These are phyloP conservation scores for Rhodotorula diobovata DNA, from an alignment of 768 basidiomycete species.

Conservation along the genomic window DNA sequence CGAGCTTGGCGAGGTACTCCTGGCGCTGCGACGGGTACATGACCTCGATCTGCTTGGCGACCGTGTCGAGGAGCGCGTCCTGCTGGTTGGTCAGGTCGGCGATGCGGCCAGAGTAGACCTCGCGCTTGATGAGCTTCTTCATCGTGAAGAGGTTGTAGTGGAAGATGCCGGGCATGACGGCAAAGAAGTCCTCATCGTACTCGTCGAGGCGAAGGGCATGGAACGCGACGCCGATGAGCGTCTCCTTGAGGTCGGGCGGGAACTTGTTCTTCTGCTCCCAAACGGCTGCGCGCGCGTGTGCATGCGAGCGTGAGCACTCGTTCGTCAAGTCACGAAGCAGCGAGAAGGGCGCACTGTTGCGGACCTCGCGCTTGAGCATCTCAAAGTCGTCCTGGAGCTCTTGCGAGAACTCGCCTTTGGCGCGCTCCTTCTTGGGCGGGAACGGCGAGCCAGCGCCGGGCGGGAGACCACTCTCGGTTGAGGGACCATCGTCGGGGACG, in stretches of 20 bases:
- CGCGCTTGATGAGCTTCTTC: conserved; percentile 93
- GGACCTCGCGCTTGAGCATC: conserved; percentile 54
- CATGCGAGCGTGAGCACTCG: neutral
- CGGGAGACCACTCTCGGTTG: neutral
- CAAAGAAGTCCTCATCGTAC: conserved; percentile 89
- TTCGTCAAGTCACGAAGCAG: neutral
- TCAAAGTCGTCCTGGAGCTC: conserved; percentile 63
- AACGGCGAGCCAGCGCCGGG: neutral
- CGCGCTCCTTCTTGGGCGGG: conserved; percentile 13
- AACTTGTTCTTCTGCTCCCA: conserved; percentile 86
- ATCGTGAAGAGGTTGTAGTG: conserved; percentile 96
- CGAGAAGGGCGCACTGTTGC: conserved; percentile 32
- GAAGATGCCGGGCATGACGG: conserved; percentile 75
- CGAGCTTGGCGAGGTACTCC: conserved; percentile 36
- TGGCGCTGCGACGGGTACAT: conserved; percentile 66
- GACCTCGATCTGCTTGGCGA: conserved; percentile 60
- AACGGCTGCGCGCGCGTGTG: conserved; percentile 56
- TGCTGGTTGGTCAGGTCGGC: conserved; percentile 64
- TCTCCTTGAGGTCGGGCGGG: conserved; percentile 70
- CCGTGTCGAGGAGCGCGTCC: conserved; percentile 62
- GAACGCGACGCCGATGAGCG: conserved; percentile 65
- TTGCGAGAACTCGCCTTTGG: conserved; percentile 60
- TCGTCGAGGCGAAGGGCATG: conserved; percentile 76
- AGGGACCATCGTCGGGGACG: neutral
- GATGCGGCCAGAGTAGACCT: conserved; percentile 71